Evolutionary conservation across 1,284 basidiomycete species (phyloP).

Genomic region (Wolfiporia cocos): DNA sequence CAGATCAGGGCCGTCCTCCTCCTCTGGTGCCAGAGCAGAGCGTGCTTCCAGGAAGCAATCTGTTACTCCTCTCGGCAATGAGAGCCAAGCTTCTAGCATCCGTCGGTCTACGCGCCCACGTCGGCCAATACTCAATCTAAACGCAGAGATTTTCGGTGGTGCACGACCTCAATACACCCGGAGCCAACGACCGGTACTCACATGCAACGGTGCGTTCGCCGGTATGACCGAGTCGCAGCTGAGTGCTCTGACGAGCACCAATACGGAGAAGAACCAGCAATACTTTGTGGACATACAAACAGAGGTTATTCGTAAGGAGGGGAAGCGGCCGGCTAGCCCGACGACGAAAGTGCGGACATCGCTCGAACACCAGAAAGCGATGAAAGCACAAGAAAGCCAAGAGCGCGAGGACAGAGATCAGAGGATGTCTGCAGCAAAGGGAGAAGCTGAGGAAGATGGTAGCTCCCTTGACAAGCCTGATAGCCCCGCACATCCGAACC

Average conservation of each 20-base stretch:
- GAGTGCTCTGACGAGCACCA: constrained; percentile 60
- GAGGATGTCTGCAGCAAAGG: constrained; percentile 32
- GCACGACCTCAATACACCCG: constrained; percentile 30
- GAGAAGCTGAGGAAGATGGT: constrained; percentile 19
- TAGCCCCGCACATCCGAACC: constrained; percentile 16
- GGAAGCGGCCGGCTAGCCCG: constrained; percentile 73
- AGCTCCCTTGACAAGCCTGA: constrained; percentile 17
- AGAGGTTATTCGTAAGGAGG: constrained; percentile 65
- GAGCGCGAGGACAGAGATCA: constrained; percentile 58
- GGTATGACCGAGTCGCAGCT: constrained; percentile 63
- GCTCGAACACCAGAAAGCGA: constrained; percentile 66
- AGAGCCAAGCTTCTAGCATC: not conserved
- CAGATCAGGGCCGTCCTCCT: too few species aligned
- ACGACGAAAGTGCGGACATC: constrained; percentile 68
- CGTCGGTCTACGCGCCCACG: constrained; percentile 49
- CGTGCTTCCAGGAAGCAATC: not conserved
- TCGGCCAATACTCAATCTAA: constrained; percentile 32
- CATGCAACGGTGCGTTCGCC: constrained; percentile 45
- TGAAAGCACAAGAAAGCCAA: constrained; percentile 51
- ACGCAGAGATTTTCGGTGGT: constrained; percentile 33
- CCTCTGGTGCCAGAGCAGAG: too few species aligned
- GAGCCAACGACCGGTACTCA: constrained; percentile 30
- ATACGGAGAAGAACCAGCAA: constrained; percentile 65
- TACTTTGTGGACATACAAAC: constrained; percentile 54
- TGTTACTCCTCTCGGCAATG: not conserved